A percentile compares a stretch with the other conserved stretches of the same genome.
Evolutionary conservation across 768 basidiomycete genomes (phyloP).

Genomic region (Rhodotorula diobovata): DNA sequence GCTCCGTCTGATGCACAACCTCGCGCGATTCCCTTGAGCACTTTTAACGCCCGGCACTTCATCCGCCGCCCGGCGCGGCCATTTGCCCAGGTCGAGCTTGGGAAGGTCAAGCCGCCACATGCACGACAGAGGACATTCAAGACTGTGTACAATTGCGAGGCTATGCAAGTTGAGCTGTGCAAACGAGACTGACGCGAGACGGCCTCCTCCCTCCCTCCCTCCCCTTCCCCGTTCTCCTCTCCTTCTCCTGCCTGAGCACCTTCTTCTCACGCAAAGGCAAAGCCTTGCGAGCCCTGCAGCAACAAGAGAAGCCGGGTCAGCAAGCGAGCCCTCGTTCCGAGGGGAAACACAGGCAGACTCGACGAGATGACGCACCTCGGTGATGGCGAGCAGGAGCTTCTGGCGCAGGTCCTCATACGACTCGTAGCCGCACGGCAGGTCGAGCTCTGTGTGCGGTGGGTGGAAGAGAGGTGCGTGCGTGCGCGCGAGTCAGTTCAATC

Average conservation of each 20-base stretch:
- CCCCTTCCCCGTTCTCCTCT: background rate
- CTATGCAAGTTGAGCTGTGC: too few species aligned
- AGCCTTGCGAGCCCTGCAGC: slow-evolving; percentile 53
- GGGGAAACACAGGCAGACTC: background rate
- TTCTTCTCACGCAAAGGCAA: slow-evolving; percentile 64
- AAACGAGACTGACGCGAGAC: too few species aligned
- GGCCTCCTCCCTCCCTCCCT: background rate
- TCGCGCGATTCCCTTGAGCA: too few species aligned
- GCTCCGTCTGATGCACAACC: too few species aligned
- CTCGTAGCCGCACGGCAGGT: slow-evolving; percentile 79
- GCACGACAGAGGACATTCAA: too few species aligned
- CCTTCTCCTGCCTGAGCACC: background rate
- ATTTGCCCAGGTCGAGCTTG: too few species aligned
- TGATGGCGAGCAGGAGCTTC: slow-evolving; percentile 83
- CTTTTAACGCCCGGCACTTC: too few species aligned
- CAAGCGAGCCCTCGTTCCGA: background rate
- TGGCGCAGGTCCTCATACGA: slow-evolving; percentile 95
- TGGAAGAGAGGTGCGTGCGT: too few species aligned
- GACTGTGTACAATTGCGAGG: too few species aligned
- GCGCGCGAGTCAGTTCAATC: too few species aligned
- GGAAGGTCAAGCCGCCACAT: too few species aligned
- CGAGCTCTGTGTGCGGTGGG: slow-evolving; percentile 45
- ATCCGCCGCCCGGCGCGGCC: too few species aligned
- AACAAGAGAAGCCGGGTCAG: slow-evolving; percentile 49
- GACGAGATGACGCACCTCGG: slow-evolving; percentile 64